Evolutionary conservation across 371 early-diverging fungal species (phyloP), one percentile per base, ranked within the genome.

Genomic region (Apophysomyces trapeziformis): DNA sequence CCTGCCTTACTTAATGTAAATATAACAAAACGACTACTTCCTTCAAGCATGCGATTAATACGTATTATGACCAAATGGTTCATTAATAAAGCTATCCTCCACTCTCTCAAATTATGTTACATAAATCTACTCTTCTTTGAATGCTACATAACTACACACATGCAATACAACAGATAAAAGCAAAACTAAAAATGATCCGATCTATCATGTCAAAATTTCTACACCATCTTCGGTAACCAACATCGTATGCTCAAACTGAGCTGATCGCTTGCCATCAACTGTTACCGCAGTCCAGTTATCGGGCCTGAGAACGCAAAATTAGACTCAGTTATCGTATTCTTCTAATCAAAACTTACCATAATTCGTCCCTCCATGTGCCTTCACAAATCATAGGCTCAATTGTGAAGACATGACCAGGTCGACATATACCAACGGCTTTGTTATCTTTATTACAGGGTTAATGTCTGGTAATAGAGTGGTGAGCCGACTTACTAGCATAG

Each of bases 191-290:
- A 32, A 39, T n/a, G 7, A 26, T 32, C 61, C 3, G 13, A 45
- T 61, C 41, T 66, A 71, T 62, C 66, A 68, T 26, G 98, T 95
- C 68, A 99, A 84, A 60, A 99, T 87, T 72, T 98, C 99, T 57
- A 91, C 91, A 16, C 98, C 97, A 36, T 81, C 85, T 74, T 98
- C 93, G 5, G 97, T 98, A 16, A 99, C 92, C 59, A 97, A 85
- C 63, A 99, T 72, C 12, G 97, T 97, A 72, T 99, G 96, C 77
- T 99, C 99, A 80, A 99, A 99, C 84, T 99, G 99, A 1, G 99
- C 99, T n/a, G 95, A 95, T 45, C 96, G 87, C 77, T 95, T 95
- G 47, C 99, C 99, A 70, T 99, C 99, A 32, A 63, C 73, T 1
- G 99, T 99, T 4, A 90, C 93, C 3, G 92, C 92, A 7, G 96